Evolutionary conservation across 306 rosid species (phyloP).

Genomic region (Abrus pulchellus): DNA sequence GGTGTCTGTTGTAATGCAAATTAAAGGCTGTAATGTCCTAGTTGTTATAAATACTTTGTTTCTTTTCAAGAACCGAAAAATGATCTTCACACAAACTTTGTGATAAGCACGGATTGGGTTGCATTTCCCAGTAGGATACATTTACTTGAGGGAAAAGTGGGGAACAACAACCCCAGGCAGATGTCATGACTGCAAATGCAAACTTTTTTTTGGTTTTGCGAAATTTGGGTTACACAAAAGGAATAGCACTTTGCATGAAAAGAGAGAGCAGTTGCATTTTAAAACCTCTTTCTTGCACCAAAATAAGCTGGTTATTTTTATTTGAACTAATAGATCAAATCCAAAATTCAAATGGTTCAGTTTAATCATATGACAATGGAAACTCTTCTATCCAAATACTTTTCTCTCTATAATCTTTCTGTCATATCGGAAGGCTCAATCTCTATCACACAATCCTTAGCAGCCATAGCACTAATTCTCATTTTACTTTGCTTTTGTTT

Average conservation of each 20-base stretch:
- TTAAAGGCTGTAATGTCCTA: not conserved
- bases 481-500: conserved; percentile 47
- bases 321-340: conserved; percentile 40
- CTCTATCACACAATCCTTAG: conserved; percentile 46
- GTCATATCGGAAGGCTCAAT: conserved; percentile 38
- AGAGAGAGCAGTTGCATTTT: conserved; percentile 36
- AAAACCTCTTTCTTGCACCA: conserved; percentile 30
- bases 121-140: conserved; percentile 39
- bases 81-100: conserved; percentile 47
- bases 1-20: too few species aligned
- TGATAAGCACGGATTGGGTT: conserved; percentile 48
- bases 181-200: conserved; percentile 8
- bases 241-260: conserved; percentile 45
- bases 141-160: conserved; percentile 8
- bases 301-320: conserved; percentile 24
- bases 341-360: conserved; percentile 20
- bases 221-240: conserved; percentile 1
- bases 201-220: not conserved
- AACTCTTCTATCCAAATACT: conserved; percentile 27
- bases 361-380: conserved; percentile 51
- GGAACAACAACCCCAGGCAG: not conserved
- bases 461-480: conserved; percentile 49
- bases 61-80: not conserved
- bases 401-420: conserved; percentile 20
- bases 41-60: not conserved